Conservation (phyloP, 306 rosid species). For the Citrullus amarus region DNA sequence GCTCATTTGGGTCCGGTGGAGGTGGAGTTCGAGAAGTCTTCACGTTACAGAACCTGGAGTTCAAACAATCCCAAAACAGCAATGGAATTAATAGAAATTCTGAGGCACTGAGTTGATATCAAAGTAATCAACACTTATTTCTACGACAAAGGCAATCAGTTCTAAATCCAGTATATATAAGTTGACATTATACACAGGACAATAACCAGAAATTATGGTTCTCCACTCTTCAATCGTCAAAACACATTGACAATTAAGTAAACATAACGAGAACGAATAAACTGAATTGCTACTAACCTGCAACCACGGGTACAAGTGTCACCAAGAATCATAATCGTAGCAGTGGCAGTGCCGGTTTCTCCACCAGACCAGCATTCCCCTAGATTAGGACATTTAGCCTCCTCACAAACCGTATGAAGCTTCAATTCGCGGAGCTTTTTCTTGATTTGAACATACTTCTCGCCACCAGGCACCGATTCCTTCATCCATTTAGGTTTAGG, state of each 20-base stretch:
- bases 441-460: conserved; percentile 93
- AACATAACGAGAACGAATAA: background rate
- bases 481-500: conserved; percentile 99
- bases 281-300: conserved; percentile 41
- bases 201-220: background rate
- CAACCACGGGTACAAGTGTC: conserved; percentile 99
- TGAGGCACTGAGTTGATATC: background rate
- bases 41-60: conserved; percentile 83
- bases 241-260: background rate
- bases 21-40: conserved; percentile 96
- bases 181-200: background rate
- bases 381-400: conserved; percentile 83
- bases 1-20: conserved; percentile 89
- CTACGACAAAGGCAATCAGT: background rate
- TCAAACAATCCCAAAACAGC: background rate
- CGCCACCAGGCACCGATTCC: conserved; percentile 91
- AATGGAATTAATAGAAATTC: background rate
- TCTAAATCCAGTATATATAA: background rate
- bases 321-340: conserved; percentile 94
- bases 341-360: conserved; percentile 96
- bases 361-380: conserved; percentile 99
- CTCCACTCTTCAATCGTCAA: background rate
- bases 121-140: background rate
- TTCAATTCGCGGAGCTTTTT: conserved; percentile 86
- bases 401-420: conserved; percentile 95